Percentiles rank a stretch among this genome's conserved stretches.
Conservation (phyloP, 345 rosid species). For the Moricandia moricandioides region DNA sequence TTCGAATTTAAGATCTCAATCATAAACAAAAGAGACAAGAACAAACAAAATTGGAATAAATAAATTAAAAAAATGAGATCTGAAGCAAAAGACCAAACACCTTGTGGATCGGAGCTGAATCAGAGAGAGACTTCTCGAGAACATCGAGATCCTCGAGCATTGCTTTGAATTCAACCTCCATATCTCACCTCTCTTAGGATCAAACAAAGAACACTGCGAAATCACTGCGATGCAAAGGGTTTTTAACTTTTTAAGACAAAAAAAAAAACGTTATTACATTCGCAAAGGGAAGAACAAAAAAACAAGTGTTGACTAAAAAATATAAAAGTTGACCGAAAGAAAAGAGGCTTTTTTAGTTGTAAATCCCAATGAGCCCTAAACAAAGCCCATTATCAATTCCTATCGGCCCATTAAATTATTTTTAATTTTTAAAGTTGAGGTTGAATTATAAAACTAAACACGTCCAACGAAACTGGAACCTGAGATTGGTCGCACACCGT, state of each 20-base stretch:
- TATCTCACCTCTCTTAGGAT: slow-evolving; percentile 23
- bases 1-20: background rate
- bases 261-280: background rate
- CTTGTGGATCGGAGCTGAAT: slow-evolving; percentile 62
- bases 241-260: too few relatives aligned
- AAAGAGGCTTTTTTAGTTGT: background rate
- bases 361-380: background rate
- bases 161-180: slow-evolving; percentile 74
- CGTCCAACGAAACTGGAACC: slow-evolving; percentile 23
- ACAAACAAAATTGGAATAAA: background rate
- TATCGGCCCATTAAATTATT: background rate
- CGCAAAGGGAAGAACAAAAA: background rate
- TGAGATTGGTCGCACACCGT: slow-evolving; percentile 28
- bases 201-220: background rate
- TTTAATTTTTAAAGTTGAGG: background rate
- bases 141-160: slow-evolving; percentile 57
- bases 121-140: slow-evolving; percentile 54
- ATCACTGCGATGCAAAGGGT: too few relatives aligned
- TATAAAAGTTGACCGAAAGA: background rate
- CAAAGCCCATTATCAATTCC: background rate
- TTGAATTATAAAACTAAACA: background rate
- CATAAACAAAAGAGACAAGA: background rate
- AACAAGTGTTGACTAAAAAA: background rate
- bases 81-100: slow-evolving; percentile 34
- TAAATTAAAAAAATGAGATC: background rate